These are phyloP conservation scores for Lentinus polychrous DNA, from an alignment of 1,284 basidiomycete species.

Conservation along the genomic window DNA sequence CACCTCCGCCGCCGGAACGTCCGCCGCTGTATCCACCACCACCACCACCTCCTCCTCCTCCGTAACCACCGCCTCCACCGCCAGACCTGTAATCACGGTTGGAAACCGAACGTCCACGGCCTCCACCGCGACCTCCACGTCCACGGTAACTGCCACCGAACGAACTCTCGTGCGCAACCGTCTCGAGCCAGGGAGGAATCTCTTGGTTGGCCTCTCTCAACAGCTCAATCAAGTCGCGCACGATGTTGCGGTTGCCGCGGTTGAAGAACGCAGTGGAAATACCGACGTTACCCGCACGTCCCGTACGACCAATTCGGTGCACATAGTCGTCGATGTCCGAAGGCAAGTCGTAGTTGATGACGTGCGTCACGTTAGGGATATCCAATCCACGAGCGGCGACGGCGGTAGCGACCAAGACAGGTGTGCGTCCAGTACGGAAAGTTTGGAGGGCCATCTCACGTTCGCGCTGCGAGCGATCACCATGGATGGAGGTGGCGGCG, in stretches of 20 bases:
- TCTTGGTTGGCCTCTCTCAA: constrained; percentile 97
- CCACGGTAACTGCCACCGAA: constrained; percentile 54
- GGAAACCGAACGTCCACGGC: constrained; percentile 44
- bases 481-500: constrained; percentile 95
- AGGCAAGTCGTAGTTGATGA: constrained; percentile 98
- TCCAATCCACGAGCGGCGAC: constrained; percentile 99
- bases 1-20: constrained; percentile 32
- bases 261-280: constrained; percentile 94
- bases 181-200: constrained; percentile 88
- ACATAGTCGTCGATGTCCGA: constrained; percentile 99
- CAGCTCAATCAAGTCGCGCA: constrained; percentile 86
- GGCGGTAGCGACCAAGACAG: constrained; percentile 96
- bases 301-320: constrained; percentile 97
- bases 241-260: constrained; percentile 87
- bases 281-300: constrained; percentile 98
- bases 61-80: constrained; percentile 32
- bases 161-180: constrained; percentile 76
- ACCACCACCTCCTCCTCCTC: constrained; percentile 29
- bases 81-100: constrained; percentile 42
- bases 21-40: constrained; percentile 30
- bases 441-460: constrained; percentile 94
- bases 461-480: constrained; percentile 96
- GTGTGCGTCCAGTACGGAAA: constrained; percentile 92
- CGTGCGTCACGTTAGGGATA: constrained; percentile 99
- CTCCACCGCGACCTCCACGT: constrained; percentile 49